Conservation (phyloP, 2,329 filamentous ascomycete species). For the Hypoxylon sp. region DNA sequence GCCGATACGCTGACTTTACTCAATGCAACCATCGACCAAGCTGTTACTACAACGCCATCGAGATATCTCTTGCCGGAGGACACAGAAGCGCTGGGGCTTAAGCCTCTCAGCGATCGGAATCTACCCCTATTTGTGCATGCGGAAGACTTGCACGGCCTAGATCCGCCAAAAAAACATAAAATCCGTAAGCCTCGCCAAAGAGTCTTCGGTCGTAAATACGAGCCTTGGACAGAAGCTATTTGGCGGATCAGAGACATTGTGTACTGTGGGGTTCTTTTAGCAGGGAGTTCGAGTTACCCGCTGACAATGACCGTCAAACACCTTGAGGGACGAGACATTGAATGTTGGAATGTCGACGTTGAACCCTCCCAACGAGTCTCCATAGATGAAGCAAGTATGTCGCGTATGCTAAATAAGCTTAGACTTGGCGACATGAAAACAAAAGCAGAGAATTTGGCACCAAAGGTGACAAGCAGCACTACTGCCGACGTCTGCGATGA, state of each 20-base stretch:
- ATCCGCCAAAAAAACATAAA: slow-evolving; percentile 56
- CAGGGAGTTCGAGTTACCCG: slow-evolving; percentile 60
- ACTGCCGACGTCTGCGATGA: background rate
- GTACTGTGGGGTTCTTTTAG: slow-evolving; percentile 65
- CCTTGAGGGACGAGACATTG: slow-evolving; percentile 42
- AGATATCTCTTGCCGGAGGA: slow-evolving; percentile 69
- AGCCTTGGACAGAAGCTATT: slow-evolving; percentile 57
- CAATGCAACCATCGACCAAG: slow-evolving; percentile 60
- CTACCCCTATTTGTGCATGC: slow-evolving; percentile 52
- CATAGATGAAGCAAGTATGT: slow-evolving; percentile 46
- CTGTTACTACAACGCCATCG: slow-evolving; percentile 57
- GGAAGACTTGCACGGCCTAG: slow-evolving; percentile 39
- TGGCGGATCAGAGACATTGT: slow-evolving; percentile 66
- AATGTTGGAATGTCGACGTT: slow-evolving; percentile 51
- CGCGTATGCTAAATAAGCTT: slow-evolving; percentile 48
- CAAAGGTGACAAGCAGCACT: slow-evolving; percentile 13
- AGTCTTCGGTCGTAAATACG: slow-evolving; percentile 53
- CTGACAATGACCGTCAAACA: slow-evolving; percentile 51
- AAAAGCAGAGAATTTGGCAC: slow-evolving; percentile 20
- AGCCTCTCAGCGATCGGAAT: slow-evolving; percentile 47
- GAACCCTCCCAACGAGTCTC: slow-evolving; percentile 34
- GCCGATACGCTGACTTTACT: slow-evolving; percentile 65
- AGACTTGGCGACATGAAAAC: slow-evolving; percentile 39
- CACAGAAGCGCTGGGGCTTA: slow-evolving; percentile 52
- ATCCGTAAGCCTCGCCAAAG: slow-evolving; percentile 59